Base-by-base conservation (phyloP, 768 basidiomycete species). In the Daedalea quercina region DNA sequence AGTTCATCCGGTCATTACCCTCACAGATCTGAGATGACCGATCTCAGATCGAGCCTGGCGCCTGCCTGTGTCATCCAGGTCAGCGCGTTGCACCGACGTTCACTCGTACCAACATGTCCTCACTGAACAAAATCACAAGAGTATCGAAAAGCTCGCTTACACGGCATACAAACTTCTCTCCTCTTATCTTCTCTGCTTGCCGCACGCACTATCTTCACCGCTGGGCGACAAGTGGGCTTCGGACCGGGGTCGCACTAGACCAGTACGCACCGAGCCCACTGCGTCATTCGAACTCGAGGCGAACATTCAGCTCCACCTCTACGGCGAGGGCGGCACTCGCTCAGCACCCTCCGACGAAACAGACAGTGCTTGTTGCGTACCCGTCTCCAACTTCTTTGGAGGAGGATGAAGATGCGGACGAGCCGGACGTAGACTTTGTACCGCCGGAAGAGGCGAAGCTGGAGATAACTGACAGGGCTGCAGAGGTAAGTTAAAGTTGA, bases 391-490 rank as follows among this genome's bases (percentile, higher is more conserved):
- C 33, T 44, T 42, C 51, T 11, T 15, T 54, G 44, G 49, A 52
- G 26, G 70, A 76, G 53, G 77, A 82, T 44, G 66, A 87, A 15
- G 74, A 83, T 34, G 67, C 74, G 28, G 80, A 81, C 56, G 85
- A 87, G 55, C 66, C 87, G 2, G 83, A 87, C 42, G 74, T 81
- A 2, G 81, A 87, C 20, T 63, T 82, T 12, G 58, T 85, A 46
- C 73, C 80, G 0, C 68, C 71, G 37, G 73, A 80, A 37, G 68
- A 83, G 47, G 76, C 84, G 2, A 70, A 70, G 26, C 64, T 90
- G 9, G 69, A 73, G 22, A 74, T 91, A 43, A 88, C 89, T 2
- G 80, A 87, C 57, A 74, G 87, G 15, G 88, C 88, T 33, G 88
- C 87, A 2, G 82, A 90, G 73, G 88, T 88, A 58, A 42, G 74